A percentile compares a stretch with the other conserved stretches of the same genome.
phyloP scores from a whole-genome alignment of 2,329 filamentous ascomycete species.

The Verticillium longisporum region DNA sequence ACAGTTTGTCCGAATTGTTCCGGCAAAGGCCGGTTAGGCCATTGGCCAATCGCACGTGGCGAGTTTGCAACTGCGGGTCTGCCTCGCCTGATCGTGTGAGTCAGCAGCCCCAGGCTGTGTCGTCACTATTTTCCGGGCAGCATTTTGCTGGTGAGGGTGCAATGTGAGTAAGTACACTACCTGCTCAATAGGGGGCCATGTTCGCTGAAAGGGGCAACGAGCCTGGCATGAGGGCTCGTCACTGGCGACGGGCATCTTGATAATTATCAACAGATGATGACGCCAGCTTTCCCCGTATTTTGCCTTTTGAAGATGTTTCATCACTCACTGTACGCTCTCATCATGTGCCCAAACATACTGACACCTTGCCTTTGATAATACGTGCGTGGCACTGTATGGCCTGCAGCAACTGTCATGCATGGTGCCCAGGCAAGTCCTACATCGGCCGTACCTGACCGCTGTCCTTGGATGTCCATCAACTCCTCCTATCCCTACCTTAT shows the following conservation, averaged over 20 bases:
- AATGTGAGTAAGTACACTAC: no score
- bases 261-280: no score
- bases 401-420: background rate
- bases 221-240: no score
- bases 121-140: background rate
- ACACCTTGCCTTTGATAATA: background rate
- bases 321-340: background rate
- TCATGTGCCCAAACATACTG: background rate
- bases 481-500: background rate
- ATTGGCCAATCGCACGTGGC: conserved; percentile 24
- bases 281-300: no score
- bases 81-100: background rate
- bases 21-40: conserved; percentile 22
- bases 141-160: background rate
- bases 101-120: background rate
- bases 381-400: background rate
- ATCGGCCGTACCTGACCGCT: background rate
- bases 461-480: no score
- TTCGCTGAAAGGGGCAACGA: no score
- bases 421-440: background rate
- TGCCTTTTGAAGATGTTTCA: background rate
- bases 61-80: conserved; percentile 4
- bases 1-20: conserved; percentile 33
- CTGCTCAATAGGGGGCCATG: no score
- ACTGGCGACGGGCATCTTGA: no score